These are phyloP conservation scores for Boletus nobilissimus DNA, from an alignment of 1,284 basidiomycete genomes.

Conservation along the genomic window DNA sequence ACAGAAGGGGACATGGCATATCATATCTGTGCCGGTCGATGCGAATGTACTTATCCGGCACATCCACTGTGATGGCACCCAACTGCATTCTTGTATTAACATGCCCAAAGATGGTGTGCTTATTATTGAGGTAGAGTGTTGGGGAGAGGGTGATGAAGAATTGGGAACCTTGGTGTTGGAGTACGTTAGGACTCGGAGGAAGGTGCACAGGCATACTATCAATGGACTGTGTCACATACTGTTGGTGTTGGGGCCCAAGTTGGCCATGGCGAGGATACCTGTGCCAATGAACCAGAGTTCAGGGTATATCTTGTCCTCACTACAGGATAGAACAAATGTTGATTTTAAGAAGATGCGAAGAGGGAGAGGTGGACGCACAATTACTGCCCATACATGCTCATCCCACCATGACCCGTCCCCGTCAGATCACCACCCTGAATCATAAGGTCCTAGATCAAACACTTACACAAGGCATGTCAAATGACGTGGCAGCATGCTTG, in stretches of 20 bases:
- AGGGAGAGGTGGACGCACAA: slow-evolving; percentile 65
- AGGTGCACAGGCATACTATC: not conserved
- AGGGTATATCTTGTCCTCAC: slow-evolving; percentile 87
- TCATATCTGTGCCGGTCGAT: not conserved
- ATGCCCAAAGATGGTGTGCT: slow-evolving; percentile 94
- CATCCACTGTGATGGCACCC: slow-evolving; percentile 82
- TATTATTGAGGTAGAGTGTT: slow-evolving; percentile 91
- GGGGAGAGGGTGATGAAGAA: slow-evolving; percentile 93
- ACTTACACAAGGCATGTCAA: no score
- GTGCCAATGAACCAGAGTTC: slow-evolving; percentile 95
- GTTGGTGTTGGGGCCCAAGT: slow-evolving; percentile 93
- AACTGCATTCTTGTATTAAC: slow-evolving; percentile 87
- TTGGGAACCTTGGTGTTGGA: slow-evolving; percentile 72
- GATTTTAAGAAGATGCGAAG: not conserved
- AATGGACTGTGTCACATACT: slow-evolving; percentile 58
- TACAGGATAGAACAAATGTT: slow-evolving; percentile 37
- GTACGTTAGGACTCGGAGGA: not conserved
- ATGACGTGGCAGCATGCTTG: not conserved
- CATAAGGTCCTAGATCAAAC: slow-evolving; percentile 81
- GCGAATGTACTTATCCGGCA: slow-evolving; percentile 71
- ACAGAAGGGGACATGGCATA: not conserved
- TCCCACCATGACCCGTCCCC: slow-evolving; percentile 93
- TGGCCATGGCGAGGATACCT: slow-evolving; percentile 96
- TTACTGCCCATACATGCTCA: slow-evolving; percentile 91
- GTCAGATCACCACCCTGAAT: slow-evolving; percentile 95